Evolutionary conservation across 345 rosid genomes (phyloP).

Genomic region (Boechera divaricarpa): DNA sequence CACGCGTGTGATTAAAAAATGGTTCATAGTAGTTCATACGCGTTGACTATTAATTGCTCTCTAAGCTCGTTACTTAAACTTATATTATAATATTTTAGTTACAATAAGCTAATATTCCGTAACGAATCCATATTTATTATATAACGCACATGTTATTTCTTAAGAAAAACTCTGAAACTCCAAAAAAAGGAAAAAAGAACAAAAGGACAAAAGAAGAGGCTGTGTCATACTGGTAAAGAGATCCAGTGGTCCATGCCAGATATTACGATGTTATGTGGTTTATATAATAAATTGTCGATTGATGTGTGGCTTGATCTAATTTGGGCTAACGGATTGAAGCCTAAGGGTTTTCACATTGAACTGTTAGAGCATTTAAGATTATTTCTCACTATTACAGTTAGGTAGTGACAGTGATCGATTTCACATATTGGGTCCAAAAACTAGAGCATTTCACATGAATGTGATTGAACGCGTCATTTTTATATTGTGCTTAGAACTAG

Average conservation of each 20-base stretch:
- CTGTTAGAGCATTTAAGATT: constrained; percentile 17
- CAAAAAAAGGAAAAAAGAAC: background rate
- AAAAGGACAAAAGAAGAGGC: constrained; percentile 6
- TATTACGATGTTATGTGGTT: constrained; percentile 20
- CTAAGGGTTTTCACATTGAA: constrained; percentile 38
- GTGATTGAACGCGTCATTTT: constrained; percentile 21
- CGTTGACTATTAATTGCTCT: constrained; percentile 26
- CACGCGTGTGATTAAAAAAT: constrained; percentile 38
- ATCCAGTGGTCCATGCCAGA: constrained; percentile 25
- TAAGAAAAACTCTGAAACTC: background rate
- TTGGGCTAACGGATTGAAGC: constrained; percentile 20
- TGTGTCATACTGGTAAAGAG: constrained; percentile 16
- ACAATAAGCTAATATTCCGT: background rate
- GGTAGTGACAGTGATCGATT: constrained; percentile 23
- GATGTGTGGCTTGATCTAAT: constrained; percentile 14
- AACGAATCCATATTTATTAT: background rate
- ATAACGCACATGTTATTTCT: constrained; percentile 32
- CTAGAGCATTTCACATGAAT: constrained; percentile 34
- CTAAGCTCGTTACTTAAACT: constrained; percentile 5
- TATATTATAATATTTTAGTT: background rate
- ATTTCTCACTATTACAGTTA: constrained; percentile 15
- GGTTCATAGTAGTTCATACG: constrained; percentile 33
- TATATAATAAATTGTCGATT: background rate
- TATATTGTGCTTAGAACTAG: constrained; percentile 6
- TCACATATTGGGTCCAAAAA: constrained; percentile 34